Percentiles rank a stretch among this genome's conserved stretches.
These are phyloP conservation scores for Acaromyces ingoldii DNA, from an alignment of 1,284 basidiomycete genomes.

Conservation along the genomic window DNA sequence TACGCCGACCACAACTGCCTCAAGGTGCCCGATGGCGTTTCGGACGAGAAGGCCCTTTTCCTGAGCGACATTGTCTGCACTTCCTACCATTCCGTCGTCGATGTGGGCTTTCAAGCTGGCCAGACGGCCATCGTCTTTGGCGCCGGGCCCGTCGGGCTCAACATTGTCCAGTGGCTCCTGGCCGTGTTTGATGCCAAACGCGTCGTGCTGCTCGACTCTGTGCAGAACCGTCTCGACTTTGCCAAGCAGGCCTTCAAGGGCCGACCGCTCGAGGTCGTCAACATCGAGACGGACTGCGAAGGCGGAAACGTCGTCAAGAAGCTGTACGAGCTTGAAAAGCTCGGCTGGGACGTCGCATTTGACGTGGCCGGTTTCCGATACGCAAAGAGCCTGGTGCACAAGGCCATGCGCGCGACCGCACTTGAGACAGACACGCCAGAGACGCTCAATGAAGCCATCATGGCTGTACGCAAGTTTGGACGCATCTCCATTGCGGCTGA, in stretches of 20 bases:
- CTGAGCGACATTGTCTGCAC: constrained; percentile 69
- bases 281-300: constrained; percentile 59
- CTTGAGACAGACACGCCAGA: constrained; percentile 72
- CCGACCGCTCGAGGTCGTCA: constrained; percentile 64
- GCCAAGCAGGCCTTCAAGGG: constrained; percentile 59
- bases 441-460: constrained; percentile 65
- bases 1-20: constrained; percentile 68
- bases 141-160: constrained; percentile 62
- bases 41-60: constrained; percentile 56
- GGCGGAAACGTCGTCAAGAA: constrained; percentile 61
- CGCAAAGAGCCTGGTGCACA: constrained; percentile 56
- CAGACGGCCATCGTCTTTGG: constrained; percentile 67
- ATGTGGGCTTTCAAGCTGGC: constrained; percentile 64
- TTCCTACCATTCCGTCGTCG: constrained; percentile 68
- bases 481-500: constrained; percentile 28
- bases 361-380: constrained; percentile 34
- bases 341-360: constrained; percentile 37
- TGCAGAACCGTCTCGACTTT: constrained; percentile 62
- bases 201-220: constrained; percentile 67
- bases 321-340: constrained; percentile 62
- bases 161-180: constrained; percentile 61
- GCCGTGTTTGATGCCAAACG: constrained; percentile 64
- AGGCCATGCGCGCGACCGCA: constrained; percentile 65
- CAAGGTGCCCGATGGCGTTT: constrained; percentile 58
- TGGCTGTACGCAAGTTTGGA: constrained; percentile 59